Evolutionary conservation across 495 filamentous ascomycete genomes (phyloP).

Genomic region (Aspergillus indologenus): DNA sequence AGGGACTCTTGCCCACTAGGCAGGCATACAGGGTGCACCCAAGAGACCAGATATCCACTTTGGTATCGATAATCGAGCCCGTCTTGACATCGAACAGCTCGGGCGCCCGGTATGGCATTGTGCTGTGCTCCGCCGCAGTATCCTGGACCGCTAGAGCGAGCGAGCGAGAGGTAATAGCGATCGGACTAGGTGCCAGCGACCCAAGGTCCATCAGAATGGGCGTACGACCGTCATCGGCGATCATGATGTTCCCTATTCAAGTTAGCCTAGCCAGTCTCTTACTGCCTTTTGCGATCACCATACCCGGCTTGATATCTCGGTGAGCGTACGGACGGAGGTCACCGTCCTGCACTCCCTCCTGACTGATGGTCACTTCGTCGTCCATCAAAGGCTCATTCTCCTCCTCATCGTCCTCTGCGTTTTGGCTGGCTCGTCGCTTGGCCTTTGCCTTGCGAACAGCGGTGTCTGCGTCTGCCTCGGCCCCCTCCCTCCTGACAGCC

Average conservation of each 20-base stretch:
- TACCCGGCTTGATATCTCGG: slow-evolving; percentile 95
- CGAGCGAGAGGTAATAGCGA: slow-evolving; percentile 88
- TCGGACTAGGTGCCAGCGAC: slow-evolving; percentile 82
- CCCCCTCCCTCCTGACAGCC: slow-evolving; percentile 56
- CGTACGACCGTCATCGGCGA: slow-evolving; percentile 75
- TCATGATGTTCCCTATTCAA: slow-evolving; percentile 87
- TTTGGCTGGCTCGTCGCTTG: slow-evolving; percentile 43
- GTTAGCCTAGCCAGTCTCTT: slow-evolving; percentile 12
- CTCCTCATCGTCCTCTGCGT: slow-evolving; percentile 60
- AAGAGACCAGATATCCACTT: slow-evolving; percentile 96
- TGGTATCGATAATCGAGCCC: slow-evolving; percentile 86
- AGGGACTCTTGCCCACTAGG: slow-evolving; percentile 91
- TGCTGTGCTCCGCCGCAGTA: slow-evolving; percentile 89
- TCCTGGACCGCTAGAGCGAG: slow-evolving; percentile 91
- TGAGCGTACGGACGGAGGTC: slow-evolving; percentile 83
- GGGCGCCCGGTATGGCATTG: slow-evolving; percentile 96
- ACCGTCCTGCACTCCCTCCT: slow-evolving; percentile 69
- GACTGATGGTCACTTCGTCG: slow-evolving; percentile 68
- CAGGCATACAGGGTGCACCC: slow-evolving; percentile 97
- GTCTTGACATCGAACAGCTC: slow-evolving; percentile 99
- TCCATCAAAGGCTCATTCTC: slow-evolving; percentile 82
- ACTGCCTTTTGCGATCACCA: background rate
- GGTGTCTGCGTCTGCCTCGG: slow-evolving; percentile 58
- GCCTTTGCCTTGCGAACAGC: slow-evolving; percentile 53
- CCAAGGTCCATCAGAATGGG: slow-evolving; percentile 99